Evolutionary conservation across 208 protist species (phyloP), one percentile per base, ranked within the genome.

Genomic region (Herpetomonas tarakana): DNA sequence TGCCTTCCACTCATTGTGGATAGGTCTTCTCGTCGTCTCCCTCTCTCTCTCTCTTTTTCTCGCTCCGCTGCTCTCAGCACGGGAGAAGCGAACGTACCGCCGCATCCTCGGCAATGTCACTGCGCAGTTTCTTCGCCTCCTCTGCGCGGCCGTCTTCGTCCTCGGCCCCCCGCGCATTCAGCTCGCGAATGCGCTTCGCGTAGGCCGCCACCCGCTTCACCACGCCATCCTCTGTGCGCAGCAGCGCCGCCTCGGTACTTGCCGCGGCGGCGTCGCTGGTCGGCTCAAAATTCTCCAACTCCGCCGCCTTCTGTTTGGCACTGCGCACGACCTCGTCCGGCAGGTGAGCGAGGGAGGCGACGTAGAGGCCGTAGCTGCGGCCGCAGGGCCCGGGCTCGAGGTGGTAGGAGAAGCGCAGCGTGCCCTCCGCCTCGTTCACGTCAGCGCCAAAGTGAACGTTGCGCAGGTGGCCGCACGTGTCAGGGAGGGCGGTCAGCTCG

Each of bases 401-500:
- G 18, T 69, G 66, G 52, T 97, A 97, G 2, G 79, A 88, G 56
- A 97, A 95, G 53, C 83, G 80, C 58, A 97, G 65, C 46, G 78
- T 90, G 22, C 76, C 81, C 9, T 68, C 76, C 3, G 63, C 68
- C 41, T 81, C 76, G 62, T 90, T 74, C 26, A 85, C 77, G 31
- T 87, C 75, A 11, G 86, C 92, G 16, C 80, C 87, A 68, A 97
- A 93, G 67, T 96, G 88, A 16, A 76, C 65, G 68, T 97, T 97
- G 26, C 52, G 55, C 39, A 91, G 52, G 21, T 76, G 68, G 1
- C 53, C 38, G 44, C 78, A 81, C 35, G 81, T 49, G 55, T 62
- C 68, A 22, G 80, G 76, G 2, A 99, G 78, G 41, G 85, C 86
- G 14, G 98, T 99, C 25, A 99, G 86, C 83, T 99, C 98, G 74